A percentile compares a stretch with the other conserved stretches of the same genome.
Evolutionary conservation across 768 basidiomycete genomes (phyloP).

Genomic region (Zangia roseola): DNA sequence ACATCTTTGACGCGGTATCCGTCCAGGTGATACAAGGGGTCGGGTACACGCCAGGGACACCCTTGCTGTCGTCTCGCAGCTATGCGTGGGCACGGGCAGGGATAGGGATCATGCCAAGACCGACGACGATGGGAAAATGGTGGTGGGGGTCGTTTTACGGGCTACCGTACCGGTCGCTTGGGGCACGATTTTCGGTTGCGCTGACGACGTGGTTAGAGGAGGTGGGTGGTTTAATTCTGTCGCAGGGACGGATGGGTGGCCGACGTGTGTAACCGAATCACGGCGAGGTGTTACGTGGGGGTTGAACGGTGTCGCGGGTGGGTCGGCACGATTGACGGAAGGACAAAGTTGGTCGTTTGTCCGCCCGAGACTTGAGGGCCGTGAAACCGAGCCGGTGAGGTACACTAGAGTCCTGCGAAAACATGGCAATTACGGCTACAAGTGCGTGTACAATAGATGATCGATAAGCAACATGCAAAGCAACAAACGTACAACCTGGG

Average conservation of each 20-base stretch:
- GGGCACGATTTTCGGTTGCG: too few relatives aligned
- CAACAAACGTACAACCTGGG: too few relatives aligned
- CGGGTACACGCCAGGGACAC: constrained; percentile 30
- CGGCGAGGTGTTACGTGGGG: constrained; percentile 38
- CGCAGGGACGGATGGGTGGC: neutral
- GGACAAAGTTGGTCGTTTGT: constrained; percentile 37
- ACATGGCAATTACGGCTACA: too few relatives aligned
- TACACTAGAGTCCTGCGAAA: too few relatives aligned
- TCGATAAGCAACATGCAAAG: too few relatives aligned
- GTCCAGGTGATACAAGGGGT: constrained; percentile 29
- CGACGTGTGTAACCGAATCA: constrained; percentile 31
- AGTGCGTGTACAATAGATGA: too few relatives aligned
- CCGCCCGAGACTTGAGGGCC: constrained; percentile 11
- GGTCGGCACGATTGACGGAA: constrained; percentile 27
- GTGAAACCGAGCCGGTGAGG: too few relatives aligned
- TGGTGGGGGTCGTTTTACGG: too few relatives aligned
- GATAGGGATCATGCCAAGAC: neutral
- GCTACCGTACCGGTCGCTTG: too few relatives aligned
- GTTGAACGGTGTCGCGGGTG: constrained; percentile 34
- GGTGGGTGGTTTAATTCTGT: constrained; percentile 7
- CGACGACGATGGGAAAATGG: constrained; percentile 5
- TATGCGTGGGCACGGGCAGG: neutral
- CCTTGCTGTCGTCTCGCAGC: constrained; percentile 13
- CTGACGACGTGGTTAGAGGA: too few relatives aligned
- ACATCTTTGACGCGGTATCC: constrained; percentile 31